phyloP scores from a whole-genome alignment of 2,329 filamentous ascomycete genomes.

The Lasiodiplodia sp. region DNA sequence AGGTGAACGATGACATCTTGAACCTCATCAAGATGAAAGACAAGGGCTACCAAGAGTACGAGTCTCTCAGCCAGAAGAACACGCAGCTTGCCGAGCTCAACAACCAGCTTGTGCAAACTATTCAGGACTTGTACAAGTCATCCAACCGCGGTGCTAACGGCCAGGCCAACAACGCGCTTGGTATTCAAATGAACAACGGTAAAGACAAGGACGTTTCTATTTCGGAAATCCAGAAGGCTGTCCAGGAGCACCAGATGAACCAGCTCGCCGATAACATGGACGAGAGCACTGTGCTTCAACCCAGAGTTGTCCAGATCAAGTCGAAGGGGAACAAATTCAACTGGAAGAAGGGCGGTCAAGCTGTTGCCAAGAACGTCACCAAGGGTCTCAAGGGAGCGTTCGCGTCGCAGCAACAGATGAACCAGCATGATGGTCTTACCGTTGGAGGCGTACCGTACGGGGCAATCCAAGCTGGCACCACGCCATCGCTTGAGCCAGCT shows the following conservation, averaged over 20 bases:
- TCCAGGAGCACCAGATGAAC: slow-evolving; percentile 45
- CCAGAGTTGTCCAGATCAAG: slow-evolving; percentile 96
- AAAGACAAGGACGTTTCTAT: slow-evolving; percentile 48
- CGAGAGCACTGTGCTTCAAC: slow-evolving; percentile 70
- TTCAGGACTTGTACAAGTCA: slow-evolving; percentile 90
- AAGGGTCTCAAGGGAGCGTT: slow-evolving; percentile 96
- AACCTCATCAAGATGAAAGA: slow-evolving; percentile 86
- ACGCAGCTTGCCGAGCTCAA: slow-evolving; percentile 91
- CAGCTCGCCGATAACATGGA: slow-evolving; percentile 66
- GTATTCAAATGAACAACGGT: slow-evolving; percentile 61
- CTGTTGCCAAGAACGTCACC: slow-evolving; percentile 89
- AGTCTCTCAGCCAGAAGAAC: slow-evolving; percentile 93
- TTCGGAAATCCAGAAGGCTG: slow-evolving; percentile 53
- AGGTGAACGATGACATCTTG: slow-evolving; percentile 83
- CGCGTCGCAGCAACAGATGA: slow-evolving; percentile 67
- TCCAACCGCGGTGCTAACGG: slow-evolving; percentile 61
- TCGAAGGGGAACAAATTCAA: slow-evolving; percentile 92
- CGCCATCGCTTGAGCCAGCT: slow-evolving; percentile 2
- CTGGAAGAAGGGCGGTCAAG: slow-evolving; percentile 97
- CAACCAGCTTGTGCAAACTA: slow-evolving; percentile 91
- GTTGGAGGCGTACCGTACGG: slow-evolving; percentile 56
- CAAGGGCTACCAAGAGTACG: slow-evolving; percentile 92
- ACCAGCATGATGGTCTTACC: slow-evolving; percentile 55
- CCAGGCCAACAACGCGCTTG: slow-evolving; percentile 66
- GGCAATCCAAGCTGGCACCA: slow-evolving; percentile 33